Evolutionary conservation across 305 asterid genomes (phyloP), one percentile per base, ranked within the genome.

Genomic region (Rubia occidens): DNA sequence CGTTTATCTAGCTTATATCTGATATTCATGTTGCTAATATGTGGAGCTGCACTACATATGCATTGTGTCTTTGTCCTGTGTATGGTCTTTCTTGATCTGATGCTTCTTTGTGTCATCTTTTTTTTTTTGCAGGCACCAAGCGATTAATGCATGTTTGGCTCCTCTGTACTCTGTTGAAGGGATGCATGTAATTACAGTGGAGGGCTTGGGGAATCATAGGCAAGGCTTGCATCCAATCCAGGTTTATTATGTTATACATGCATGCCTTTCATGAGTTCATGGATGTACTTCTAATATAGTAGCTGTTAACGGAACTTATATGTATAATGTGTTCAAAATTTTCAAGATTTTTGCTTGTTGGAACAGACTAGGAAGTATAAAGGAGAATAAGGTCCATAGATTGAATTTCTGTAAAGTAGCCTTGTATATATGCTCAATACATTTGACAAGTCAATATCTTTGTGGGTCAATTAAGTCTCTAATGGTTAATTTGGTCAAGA

Each of bases 161-260:
- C 98, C 98, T 73, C 76, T 93, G 32, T 90, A 90, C 85, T 88
- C 98, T 9, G 85, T 93, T 43, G 98, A 90, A 87, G 97, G 97
- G 83, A 90, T 88, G 95, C 98, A 93, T 70, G 90, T 90, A 66
- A 85, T 93, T 77, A 90, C 98, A 17, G 95, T 90, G 68, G 98
- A 93, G 82, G 97, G 98, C 61, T 76, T 93, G 45, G 98, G 97
- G 69, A 93, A 78, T 80, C 80, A 77, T 62, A 88, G 83, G 82
- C 72, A 64, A 72, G 97, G 98, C 32, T 80, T 93, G 81, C 98
- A 90, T 80, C 98, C 98, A 37, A 76, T 93, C 71, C 97, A 93
- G 98, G 98, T 88, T 81, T 14, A 18, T 67, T 32, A 37, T 59
- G 26, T 51, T 53, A 68, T 35, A 8, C 18, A 10, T 32, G 71